A percentile compares a stretch with the other conserved stretches of the same genome.
Conservation (phyloP, 768 basidiomycete species). For the Termitomyces titanicus region DNA sequence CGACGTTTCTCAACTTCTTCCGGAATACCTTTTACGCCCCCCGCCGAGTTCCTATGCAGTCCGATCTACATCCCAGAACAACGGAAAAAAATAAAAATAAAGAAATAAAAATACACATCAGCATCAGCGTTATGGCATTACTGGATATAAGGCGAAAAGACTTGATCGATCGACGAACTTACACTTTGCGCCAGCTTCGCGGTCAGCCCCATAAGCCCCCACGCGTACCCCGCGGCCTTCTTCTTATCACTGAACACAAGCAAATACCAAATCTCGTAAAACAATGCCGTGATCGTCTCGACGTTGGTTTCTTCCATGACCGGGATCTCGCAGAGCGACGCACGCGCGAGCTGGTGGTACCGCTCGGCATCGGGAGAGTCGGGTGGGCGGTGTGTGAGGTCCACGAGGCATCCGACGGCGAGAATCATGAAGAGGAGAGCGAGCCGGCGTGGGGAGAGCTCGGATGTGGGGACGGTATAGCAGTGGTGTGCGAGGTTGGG, state of each 20-base stretch:
- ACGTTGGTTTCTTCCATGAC: constrained; percentile 68
- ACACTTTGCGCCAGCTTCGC: constrained; percentile 63
- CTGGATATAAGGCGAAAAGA: constrained; percentile 48
- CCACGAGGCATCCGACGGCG: constrained; percentile 65
- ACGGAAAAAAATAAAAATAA: too few relatives aligned
- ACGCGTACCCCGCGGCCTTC: constrained; percentile 56
- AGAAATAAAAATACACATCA: neutral
- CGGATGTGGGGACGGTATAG: constrained; percentile 48
- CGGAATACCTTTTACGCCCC: constrained; percentile 62
- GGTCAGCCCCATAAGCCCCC: constrained; percentile 54
- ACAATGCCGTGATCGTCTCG: constrained; percentile 55
- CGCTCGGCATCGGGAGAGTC: constrained; percentile 54
- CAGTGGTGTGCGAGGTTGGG: constrained; percentile 64
- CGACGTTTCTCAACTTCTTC: constrained; percentile 69
- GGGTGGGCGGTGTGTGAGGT: constrained; percentile 41
- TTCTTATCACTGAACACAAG: constrained; percentile 69
- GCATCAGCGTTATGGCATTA: neutral
- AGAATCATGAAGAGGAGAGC: constrained; percentile 68
- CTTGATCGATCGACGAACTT: constrained; percentile 31
- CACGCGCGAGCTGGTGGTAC: constrained; percentile 58
- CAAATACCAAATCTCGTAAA: constrained; percentile 66
- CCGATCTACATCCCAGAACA: constrained; percentile 6
- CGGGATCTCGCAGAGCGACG: constrained; percentile 55
- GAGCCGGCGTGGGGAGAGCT: constrained; percentile 59
- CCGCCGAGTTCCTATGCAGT: constrained; percentile 40